phyloP scores from a whole-genome alignment of 2,329 filamentous ascomycete species.

The Calonectria pseudoreteaudii region DNA sequence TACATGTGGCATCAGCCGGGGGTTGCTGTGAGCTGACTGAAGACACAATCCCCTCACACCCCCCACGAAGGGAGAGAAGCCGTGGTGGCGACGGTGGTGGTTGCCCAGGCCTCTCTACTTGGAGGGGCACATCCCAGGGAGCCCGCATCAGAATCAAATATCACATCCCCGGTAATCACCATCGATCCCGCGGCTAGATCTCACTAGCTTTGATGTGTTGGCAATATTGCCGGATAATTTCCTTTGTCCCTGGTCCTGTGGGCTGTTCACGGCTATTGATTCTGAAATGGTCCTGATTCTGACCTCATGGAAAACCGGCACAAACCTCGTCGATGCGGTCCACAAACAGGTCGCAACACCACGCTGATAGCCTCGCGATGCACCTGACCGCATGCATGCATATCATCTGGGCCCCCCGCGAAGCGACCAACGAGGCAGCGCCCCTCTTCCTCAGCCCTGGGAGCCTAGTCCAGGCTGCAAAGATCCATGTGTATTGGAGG shows the following conservation, averaged over 20 bases:
- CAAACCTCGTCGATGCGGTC: not conserved
- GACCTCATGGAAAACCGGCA: not conserved
- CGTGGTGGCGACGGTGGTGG: not conserved
- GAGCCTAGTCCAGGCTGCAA: constrained; percentile 38
- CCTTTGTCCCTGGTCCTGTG: not conserved
- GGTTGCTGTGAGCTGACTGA: constrained; percentile 8
- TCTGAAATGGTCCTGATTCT: not conserved
- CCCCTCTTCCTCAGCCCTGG: constrained; percentile 32
- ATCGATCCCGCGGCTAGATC: constrained; percentile 11
- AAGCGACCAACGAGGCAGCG: constrained; percentile 31
- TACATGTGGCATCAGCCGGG: not conserved
- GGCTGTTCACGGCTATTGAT: constrained; percentile 4
- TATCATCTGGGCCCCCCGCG: not conserved
- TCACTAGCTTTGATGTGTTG: constrained; percentile 4
- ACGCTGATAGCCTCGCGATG: constrained; percentile 1
- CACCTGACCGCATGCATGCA: constrained; percentile 17
- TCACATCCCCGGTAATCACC: constrained; percentile 1
- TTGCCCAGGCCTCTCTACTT: not conserved
- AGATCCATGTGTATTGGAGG: constrained; percentile 21
- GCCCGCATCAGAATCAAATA: not conserved
- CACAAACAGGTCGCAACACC: constrained; percentile 12
- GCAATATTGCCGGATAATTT: constrained; percentile 5
- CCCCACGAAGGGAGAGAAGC: not conserved
- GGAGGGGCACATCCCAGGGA: not conserved
- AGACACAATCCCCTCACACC: not conserved